A percentile compares a stretch with the other conserved stretches of the same genome.
These are phyloP conservation scores for Lachancea cidri DNA, from an alignment of 805 yeast species.

Conservation along the genomic window DNA sequence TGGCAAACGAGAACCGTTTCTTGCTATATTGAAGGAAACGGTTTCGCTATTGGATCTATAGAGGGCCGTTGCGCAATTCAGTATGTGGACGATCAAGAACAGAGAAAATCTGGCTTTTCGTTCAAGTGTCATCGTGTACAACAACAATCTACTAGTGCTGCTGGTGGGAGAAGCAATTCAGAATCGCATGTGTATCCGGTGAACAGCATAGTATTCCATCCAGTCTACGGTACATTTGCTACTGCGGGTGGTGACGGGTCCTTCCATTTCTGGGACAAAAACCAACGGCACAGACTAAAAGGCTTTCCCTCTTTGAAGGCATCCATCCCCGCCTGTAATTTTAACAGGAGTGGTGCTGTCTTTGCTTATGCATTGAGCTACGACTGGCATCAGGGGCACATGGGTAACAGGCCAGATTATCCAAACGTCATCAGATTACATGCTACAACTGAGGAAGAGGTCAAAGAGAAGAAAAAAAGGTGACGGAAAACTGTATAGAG, in stretches of 20 bases:
- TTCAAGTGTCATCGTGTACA: slow-evolving; percentile 89
- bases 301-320: slow-evolving; percentile 65
- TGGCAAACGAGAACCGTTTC: slow-evolving; percentile 80
- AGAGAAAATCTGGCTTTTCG: slow-evolving; percentile 68
- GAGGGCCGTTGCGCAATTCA: slow-evolving; percentile 96
- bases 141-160: slow-evolving; percentile 37
- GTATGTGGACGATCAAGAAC: slow-evolving; percentile 80
- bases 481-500: slow-evolving; percentile 1
- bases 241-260: slow-evolving; percentile 96
- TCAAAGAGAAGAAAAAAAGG: slow-evolving; percentile 46
- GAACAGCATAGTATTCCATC: slow-evolving; percentile 81
- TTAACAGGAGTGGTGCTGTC: slow-evolving; percentile 77
- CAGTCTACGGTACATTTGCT: slow-evolving; percentile 81
- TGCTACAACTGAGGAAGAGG: slow-evolving; percentile 80
- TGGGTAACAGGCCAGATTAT: slow-evolving; percentile 66
- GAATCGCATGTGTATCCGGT: slow-evolving; percentile 74
- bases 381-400: slow-evolving; percentile 94
- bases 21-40: slow-evolving; percentile 89
- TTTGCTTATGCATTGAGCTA: slow-evolving; percentile 90
- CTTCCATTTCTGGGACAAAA: slow-evolving; percentile 94
- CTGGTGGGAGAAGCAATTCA: slow-evolving; percentile 41
- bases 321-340: slow-evolving; percentile 70
- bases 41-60: slow-evolving; percentile 86
- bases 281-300: slow-evolving; percentile 79
- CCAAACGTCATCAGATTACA: slow-evolving; percentile 78